Evolutionary conservation across 116 monocot species (phyloP).

Genomic region (Thalassia testudinum): DNA sequence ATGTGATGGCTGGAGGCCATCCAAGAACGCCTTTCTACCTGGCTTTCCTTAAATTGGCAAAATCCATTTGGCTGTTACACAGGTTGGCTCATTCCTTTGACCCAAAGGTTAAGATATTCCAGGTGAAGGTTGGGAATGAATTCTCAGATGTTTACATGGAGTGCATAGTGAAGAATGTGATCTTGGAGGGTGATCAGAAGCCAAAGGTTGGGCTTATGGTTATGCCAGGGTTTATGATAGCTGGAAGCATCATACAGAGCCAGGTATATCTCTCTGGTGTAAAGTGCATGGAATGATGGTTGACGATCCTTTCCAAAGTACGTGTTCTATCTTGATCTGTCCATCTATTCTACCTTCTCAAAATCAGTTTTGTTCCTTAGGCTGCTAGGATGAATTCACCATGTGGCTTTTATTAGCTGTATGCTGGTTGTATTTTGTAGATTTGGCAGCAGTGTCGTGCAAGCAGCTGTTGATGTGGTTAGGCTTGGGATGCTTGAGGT

Average conservation of each 20-base stretch:
- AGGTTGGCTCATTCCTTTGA: constrained; percentile 76
- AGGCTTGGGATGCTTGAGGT: no score
- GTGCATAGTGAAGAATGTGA: constrained; percentile 50
- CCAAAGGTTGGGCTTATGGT: constrained; percentile 86
- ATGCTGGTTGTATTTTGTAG: no score
- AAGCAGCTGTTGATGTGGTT: no score
- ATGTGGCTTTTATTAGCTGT: no score
- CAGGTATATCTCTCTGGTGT: constrained; percentile 72
- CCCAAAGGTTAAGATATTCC: constrained; percentile 61
- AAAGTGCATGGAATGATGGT: constrained; percentile 37
- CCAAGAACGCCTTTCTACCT: constrained; percentile 95
- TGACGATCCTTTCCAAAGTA: no score
- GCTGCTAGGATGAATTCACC: no score
- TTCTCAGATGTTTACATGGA: constrained; percentile 88
- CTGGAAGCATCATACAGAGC: constrained; percentile 45
- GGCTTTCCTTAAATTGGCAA: constrained; percentile 86
- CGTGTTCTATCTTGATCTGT: no score
- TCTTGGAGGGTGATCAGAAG: constrained; percentile 40
- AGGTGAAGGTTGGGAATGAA: constrained; percentile 63
- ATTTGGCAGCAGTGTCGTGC: no score
- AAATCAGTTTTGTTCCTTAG: no score
- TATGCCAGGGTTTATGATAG: constrained; percentile 89
- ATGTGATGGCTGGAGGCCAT: constrained; percentile 69
- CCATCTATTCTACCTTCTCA: no score
- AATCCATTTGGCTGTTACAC: constrained; percentile 82